Base-by-base conservation (phyloP, 2,329 filamentous ascomycete species). In the Zasmidium citrigriseum region DNA sequence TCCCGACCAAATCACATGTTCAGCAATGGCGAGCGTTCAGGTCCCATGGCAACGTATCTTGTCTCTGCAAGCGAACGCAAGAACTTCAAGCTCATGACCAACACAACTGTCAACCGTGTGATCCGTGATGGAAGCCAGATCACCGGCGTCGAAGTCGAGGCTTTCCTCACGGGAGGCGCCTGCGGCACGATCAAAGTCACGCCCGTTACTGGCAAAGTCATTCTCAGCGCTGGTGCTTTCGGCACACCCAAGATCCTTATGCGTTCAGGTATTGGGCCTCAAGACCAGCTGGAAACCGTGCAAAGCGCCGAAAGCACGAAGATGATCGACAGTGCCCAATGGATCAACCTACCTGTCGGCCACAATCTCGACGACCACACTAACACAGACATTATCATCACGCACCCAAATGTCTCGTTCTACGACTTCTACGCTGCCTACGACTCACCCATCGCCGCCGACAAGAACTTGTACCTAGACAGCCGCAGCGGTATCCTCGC, bases 41-140 rank as follows among this genome's bases (percentile, higher is more conserved):
- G 89, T 1, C 88, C 89, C 12, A 78, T 91, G 70, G 85, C 85
- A 9, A 89, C 89, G 0, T 91, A 91, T 68, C 82, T 91, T 1
- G 84, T 87, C 3, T 79, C 81, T 18, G 86, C 87, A 1, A 78
- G 80, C 49, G 76, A 77, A 45, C 80, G 85, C 59, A 73, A 77
- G 41, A 89, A 90, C 75, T 91, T 91, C 75, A 80, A 83, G 54
- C 76, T 91, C 49, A 85, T 84, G 79, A 83, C 83, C 20, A 85
- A 87, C 69, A 89, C 87, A 2, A 80, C 83, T 46, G 87, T 89
- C n/a, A 82, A 83, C 63, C 82, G 87, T 24, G 81, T 90, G n/a
- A 75, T 89, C 20, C 85, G 89, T 12, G 78, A 77, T 16, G 86
- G 84, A 2, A 82, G 84, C 46, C 81, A 82, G 57, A 79, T 87